These are phyloP conservation scores for Nicotiana undulata DNA, from an alignment of 257 asterid species.

Conservation along the genomic window DNA sequence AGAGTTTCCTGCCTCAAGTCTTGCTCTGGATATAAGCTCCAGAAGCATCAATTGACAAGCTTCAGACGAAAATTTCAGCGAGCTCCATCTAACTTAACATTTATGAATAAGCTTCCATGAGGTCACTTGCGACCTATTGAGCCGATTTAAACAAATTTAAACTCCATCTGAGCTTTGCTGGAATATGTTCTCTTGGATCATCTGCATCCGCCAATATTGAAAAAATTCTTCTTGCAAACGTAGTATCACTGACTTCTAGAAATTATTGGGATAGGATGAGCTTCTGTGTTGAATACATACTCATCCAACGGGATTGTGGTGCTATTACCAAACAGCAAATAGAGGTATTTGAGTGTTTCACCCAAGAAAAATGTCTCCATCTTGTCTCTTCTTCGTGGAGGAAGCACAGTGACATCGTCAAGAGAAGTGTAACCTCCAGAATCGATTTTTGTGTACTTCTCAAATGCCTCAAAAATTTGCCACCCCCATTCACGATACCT, in stretches of 20 bases:
- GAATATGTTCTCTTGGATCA: background rate
- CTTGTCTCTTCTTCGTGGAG: constrained; percentile 84
- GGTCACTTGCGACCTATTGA: background rate
- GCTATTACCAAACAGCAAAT: constrained; percentile 54
- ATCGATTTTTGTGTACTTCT: constrained; percentile 70
- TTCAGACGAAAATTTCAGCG: background rate
- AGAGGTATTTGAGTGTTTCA: constrained; percentile 86
- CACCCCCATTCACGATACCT: constrained; percentile 99
- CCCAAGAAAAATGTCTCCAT: constrained; percentile 96
- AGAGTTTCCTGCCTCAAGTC: background rate
- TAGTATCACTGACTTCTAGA: constrained; percentile 29
- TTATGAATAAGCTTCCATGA: background rate
- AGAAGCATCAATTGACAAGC: background rate
- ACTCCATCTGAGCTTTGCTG: background rate
- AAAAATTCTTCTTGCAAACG: background rate
- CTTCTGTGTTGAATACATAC: constrained; percentile 90
- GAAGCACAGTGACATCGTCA: constrained; percentile 74
- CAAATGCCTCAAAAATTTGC: constrained; percentile 91
- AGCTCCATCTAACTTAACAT: background rate
- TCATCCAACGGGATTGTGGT: constrained; percentile 63
- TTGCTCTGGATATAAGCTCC: background rate
- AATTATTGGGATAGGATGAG: constrained; percentile 83
- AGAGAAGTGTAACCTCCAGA: constrained; percentile 89
- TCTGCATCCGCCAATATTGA: background rate
- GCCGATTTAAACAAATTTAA: background rate